Evolutionary conservation across 768 basidiomycete genomes (phyloP).

Genomic region (Clavaria fumosa): DNA sequence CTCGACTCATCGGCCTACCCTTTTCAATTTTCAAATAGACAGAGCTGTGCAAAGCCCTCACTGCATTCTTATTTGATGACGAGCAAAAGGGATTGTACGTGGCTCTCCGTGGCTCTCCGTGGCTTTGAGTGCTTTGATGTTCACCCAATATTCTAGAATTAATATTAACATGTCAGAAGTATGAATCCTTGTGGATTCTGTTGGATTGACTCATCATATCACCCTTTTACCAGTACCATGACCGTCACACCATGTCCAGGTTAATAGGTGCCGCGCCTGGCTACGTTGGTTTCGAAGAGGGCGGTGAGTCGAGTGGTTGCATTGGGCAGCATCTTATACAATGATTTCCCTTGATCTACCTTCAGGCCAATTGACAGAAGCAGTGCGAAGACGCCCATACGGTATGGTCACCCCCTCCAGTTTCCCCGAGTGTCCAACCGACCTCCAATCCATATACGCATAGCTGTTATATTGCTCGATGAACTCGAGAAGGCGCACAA

Average conservation of each 20-base stretch:
- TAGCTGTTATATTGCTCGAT: constrained; percentile 66
- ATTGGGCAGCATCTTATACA: background rate
- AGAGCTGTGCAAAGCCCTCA: constrained; percentile 78
- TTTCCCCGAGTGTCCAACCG: too few relatives aligned
- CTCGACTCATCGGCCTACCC: background rate
- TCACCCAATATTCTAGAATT: constrained; percentile 44
- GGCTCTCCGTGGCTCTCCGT: too few relatives aligned
- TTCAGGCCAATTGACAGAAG: constrained; percentile 71
- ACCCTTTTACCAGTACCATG: constrained; percentile 48
- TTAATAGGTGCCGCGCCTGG: constrained; percentile 89
- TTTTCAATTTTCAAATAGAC: constrained; percentile 32
- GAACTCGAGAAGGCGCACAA: constrained; percentile 93
- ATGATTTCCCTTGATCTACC: background rate
- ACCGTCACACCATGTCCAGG: constrained; percentile 80
- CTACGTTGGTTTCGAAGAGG: constrained; percentile 84
- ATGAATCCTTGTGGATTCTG: constrained; percentile 10
- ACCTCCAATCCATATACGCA: background rate
- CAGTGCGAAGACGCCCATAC: constrained; percentile 81
- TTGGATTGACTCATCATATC: background rate
- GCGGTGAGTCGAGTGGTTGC: constrained; percentile 23
- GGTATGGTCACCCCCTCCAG: too few relatives aligned
- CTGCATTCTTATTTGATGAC: constrained; percentile 80
- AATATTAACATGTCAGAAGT: constrained; percentile 92
- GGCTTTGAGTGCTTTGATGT: too few relatives aligned
- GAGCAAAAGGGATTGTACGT: constrained; percentile 72